Base-by-base conservation (phyloP, 768 basidiomycete species). In the Pholiota microspora region DNA sequence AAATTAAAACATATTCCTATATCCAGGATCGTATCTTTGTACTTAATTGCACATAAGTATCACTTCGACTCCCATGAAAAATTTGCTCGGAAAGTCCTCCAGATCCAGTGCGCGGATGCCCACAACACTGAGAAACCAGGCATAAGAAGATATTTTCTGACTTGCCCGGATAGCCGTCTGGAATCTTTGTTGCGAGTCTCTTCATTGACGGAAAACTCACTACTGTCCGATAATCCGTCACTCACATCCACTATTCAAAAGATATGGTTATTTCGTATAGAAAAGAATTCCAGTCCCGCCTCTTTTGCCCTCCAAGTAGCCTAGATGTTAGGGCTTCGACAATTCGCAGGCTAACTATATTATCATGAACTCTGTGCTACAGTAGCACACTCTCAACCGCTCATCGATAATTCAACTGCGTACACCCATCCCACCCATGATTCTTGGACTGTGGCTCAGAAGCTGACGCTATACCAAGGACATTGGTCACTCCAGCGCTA, bases 1-100 rank as follows among this genome's bases (percentile, higher is more conserved):
- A 35, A 36, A 24, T 34, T 29, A 12, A 25, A 6, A 24, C 10
- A 53, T 16, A 44, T 23, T 34, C 35, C 28, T n/a, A 21, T 34
- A 40, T 31, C 4, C 25, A 53, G 53, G 18, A 9, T 51, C 18
- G 29, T 28, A 10, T 28, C 34, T 6, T 35, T 31, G 23, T 34
- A 45, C 31, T 32, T 49, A n/a, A 53, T 54, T 34, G 45, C 52
- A 15, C 45, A 54, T 34, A 58, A 58, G 29, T 58, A 58, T 34
- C 52, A 54, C 21, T 58, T 58, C 46, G 42, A 29, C 1, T 16
- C 45, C 15, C 38, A 48, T 36, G 53, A 58, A 40, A 34, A 50
- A 16, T 58, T 47, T 45, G 52, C 34, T 24, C 49, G 49, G 6
- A 25, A 23, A 12, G 16, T 49, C 18, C 49, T 49, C 7, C n/a